Conservation (phyloP, 139 green algal species). For the Picochlorum sp. region DNA sequence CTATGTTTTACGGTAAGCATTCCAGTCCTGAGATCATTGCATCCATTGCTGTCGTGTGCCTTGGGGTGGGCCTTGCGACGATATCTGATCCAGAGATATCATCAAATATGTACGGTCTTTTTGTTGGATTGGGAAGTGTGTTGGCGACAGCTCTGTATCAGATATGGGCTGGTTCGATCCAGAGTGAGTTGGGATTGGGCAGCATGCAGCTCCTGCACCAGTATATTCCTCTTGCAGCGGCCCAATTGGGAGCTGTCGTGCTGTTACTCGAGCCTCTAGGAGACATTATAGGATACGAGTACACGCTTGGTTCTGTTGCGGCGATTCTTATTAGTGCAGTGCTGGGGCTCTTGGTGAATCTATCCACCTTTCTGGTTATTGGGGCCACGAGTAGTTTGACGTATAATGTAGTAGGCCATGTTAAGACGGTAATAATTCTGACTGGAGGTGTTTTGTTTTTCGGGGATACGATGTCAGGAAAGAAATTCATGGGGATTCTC, state of each 20-base stretch:
- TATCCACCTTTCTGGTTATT: slow-evolving; percentile 78
- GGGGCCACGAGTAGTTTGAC: slow-evolving; percentile 49
- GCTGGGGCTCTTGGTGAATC: slow-evolving; percentile 77
- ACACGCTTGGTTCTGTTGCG: slow-evolving; percentile 31
- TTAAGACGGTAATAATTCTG: slow-evolving; percentile 81
- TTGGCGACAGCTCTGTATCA: slow-evolving; percentile 71
- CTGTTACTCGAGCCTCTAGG: slow-evolving; percentile 67
- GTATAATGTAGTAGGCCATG: slow-evolving; percentile 75
- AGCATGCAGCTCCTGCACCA: slow-evolving; percentile 76
- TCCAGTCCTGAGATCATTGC: slow-evolving; percentile 39
- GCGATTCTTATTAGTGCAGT: slow-evolving; percentile 63
- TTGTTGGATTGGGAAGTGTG: slow-evolving; percentile 51
- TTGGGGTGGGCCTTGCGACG: slow-evolving; percentile 69
- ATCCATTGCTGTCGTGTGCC: slow-evolving; percentile 58
- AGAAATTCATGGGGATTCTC: slow-evolving; percentile 61
- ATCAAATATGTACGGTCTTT: slow-evolving; percentile 47
- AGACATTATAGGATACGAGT: slow-evolving; percentile 51
- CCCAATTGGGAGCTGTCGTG: slow-evolving; percentile 55
- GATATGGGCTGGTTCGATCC: slow-evolving; percentile 76
- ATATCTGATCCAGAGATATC: slow-evolving; percentile 59
- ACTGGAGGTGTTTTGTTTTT: slow-evolving; percentile 73
- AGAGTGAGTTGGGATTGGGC: slow-evolving; percentile 68
- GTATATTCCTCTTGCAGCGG: slow-evolving; percentile 63
- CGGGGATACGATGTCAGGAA: slow-evolving; percentile 65
- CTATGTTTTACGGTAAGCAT: slow-evolving; percentile 44